These are phyloP conservation scores for Russula griseocarnosa DNA, from an alignment of 768 basidiomycete genomes.

Conservation along the genomic window DNA sequence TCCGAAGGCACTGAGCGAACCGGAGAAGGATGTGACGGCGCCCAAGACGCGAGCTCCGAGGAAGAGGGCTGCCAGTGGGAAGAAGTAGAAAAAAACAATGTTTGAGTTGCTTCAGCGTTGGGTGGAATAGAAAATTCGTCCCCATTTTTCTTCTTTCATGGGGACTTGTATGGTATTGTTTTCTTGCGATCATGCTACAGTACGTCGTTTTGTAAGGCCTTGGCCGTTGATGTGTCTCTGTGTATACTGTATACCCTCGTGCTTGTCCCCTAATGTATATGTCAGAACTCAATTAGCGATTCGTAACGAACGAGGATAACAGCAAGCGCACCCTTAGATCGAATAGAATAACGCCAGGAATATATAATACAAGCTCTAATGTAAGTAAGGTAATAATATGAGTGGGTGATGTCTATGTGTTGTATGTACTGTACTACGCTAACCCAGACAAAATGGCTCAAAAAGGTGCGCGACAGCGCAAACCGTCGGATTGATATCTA, in stretches of 20 bases:
- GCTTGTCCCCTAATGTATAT: neutral
- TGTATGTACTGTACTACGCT: too few relatives aligned
- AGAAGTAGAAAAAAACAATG: conserved; percentile 8
- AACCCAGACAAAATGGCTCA: too few relatives aligned
- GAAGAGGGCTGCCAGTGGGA: conserved; percentile 22
- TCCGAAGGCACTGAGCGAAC: conserved; percentile 24
- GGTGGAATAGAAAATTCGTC: neutral
- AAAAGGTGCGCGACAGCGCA: too few relatives aligned
- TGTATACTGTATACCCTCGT: neutral
- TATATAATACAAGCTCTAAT: too few relatives aligned
- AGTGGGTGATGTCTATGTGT: too few relatives aligned
- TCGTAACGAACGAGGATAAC: too few relatives aligned
- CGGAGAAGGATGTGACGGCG: conserved; percentile 27
- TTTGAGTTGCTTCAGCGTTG: neutral
- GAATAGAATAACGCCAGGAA: too few relatives aligned
- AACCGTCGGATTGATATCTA: too few relatives aligned
- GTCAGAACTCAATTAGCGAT: too few relatives aligned
- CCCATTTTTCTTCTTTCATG: neutral
- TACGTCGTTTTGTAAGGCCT: neutral
- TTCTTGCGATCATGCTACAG: conserved; percentile 1
- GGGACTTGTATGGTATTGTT: neutral
- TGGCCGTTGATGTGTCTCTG: neutral
- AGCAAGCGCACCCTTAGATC: neutral
- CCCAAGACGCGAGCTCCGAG: conserved; percentile 28
- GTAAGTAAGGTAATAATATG: too few relatives aligned